These are phyloP conservation scores for Cylindrotheca closterium DNA, from an alignment of 108 stramenopile species.

Conservation along the genomic window DNA sequence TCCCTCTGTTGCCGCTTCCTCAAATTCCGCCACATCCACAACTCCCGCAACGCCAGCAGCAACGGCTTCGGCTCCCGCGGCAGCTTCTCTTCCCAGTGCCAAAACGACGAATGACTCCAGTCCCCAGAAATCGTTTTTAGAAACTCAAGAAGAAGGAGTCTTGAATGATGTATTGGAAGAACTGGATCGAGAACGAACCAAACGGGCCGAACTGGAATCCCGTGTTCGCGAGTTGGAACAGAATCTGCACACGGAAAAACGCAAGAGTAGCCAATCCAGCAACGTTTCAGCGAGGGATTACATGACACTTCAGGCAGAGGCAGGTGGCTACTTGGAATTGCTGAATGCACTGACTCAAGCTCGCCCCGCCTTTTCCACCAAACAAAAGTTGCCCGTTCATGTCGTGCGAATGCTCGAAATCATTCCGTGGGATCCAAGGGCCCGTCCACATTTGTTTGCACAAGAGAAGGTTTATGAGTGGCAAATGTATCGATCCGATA, in stretches of 20 bases:
- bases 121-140: conserved; percentile 16
- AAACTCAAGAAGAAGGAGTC: conserved; percentile 43
- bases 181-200: conserved; percentile 54
- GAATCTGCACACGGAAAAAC: conserved; percentile 17
- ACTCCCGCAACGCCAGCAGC: no score
- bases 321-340: conserved; percentile 42
- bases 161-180: conserved; percentile 49
- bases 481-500: conserved; percentile 46
- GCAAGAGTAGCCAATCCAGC: conserved; percentile 7
- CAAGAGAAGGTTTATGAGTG: conserved; percentile 60
- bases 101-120: no score
- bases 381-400: conserved; percentile 43
- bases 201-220: conserved; percentile 57
- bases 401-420: conserved; percentile 55
- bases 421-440: conserved; percentile 59
- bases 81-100: no score
- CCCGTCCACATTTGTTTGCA: conserved; percentile 33
- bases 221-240: conserved; percentile 33
- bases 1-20: no score
- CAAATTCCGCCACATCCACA: no score
- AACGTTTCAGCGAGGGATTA: conserved; percentile 20
- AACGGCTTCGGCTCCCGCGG: no score
- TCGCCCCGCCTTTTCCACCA: conserved; percentile 35
- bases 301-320: conserved; percentile 35
- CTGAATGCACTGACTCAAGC: conserved; percentile 51